Evolutionary conservation across 768 basidiomycete species (phyloP), one percentile per base, ranked within the genome.

Genomic region (Mycena metata): DNA sequence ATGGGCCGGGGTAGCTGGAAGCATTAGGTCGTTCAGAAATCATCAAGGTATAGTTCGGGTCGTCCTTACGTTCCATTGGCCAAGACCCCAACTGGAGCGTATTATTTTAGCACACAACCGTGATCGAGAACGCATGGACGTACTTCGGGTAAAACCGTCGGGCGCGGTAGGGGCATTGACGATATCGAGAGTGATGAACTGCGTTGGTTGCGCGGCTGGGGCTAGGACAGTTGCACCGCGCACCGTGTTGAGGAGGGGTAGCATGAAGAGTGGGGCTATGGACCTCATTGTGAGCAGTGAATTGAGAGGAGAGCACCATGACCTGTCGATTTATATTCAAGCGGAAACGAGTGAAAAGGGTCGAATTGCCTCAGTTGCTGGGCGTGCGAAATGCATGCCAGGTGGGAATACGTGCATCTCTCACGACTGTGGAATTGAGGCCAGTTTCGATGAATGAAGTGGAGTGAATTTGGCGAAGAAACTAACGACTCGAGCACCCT

Each of bases 141-240:
- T 45, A 70, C 64, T 52, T 13, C 69, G 69, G 30, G 42, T 26
- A 52, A 76, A 80, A 17, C 82, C 82, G 64, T 83, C 82, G 1
- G 82, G 82, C 12, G 79, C 71, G 49, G 82, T 79, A 15, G 75
- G 69, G 62, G 70, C 75, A 70, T 82, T 83, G 42, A 59, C 57
- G 55, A 82, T 70, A 61, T 76, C 72, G 17, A 82, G 78, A 21
- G 58, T 67, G 30, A 62, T 26, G 59, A 49, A 50, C 45, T 60
- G 59, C 23, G 45, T 60, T 21, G 46, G 30, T 33, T 49, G 6
- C 13, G 61, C 42, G 30, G 41, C 51, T 30, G 60, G 46, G 23
- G 60, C 47, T 15, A 50, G n/a, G 19, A 63, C 26, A 7, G 61
- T 63, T 41, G 61, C 61, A 33, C 61, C 51, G 26, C 61, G 51